phyloP scores from a whole-genome alignment of 441 rosid species.

The Theobroma grandiflorum region DNA sequence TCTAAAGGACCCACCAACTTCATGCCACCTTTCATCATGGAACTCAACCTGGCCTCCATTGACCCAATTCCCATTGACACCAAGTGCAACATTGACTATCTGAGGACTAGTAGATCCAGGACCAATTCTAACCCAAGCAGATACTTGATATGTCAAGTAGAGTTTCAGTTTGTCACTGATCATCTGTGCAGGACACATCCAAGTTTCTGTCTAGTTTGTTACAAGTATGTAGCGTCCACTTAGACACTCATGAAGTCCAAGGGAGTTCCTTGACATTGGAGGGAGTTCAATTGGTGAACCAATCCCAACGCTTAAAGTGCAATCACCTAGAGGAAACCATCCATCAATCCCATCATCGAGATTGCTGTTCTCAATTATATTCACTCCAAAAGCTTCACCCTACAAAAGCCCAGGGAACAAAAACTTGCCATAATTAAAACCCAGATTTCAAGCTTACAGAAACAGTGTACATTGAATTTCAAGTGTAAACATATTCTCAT shows the following conservation, averaged over 20 bases:
- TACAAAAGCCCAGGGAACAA: constrained; percentile 27
- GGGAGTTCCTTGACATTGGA: constrained; percentile 79
- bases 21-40: constrained; percentile 75
- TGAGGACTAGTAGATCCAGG: constrained; percentile 65
- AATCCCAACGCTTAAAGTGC: constrained; percentile 56
- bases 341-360: constrained; percentile 58
- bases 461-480: neutral
- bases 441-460: neutral
- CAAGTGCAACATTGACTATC: constrained; percentile 80
- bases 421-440: neutral
- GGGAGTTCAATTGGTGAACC: constrained; percentile 88
- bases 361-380: constrained; percentile 68
- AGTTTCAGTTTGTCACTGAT: constrained; percentile 75
- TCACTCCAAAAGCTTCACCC: constrained; percentile 79
- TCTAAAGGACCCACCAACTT: constrained; percentile 83
- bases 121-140: constrained; percentile 86
- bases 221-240: constrained; percentile 74
- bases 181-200: constrained; percentile 97
- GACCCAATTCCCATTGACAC: constrained; percentile 81
- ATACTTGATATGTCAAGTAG: constrained; percentile 80
- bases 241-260: constrained; percentile 69
- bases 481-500: neutral
- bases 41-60: constrained; percentile 86
- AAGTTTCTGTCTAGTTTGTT: constrained; percentile 79
- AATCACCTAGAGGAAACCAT: constrained; percentile 90